phyloP scores from a whole-genome alignment of 1,139 yeast genomes.

The Candida sanyaensis region DNA sequence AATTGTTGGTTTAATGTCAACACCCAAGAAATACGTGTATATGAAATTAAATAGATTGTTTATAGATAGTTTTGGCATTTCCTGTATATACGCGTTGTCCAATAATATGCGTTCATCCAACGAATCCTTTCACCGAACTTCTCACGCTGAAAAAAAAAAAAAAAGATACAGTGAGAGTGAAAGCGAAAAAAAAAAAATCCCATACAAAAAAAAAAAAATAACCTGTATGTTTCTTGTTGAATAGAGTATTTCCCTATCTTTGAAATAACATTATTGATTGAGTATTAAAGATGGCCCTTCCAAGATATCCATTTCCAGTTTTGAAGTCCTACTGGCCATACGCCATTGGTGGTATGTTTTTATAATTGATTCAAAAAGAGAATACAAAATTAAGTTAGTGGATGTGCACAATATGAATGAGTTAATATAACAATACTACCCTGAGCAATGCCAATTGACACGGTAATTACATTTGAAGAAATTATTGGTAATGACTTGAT shows the following conservation, averaged over 20 bases:
- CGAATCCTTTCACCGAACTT: conserved; percentile 6
- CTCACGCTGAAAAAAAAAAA: conserved; percentile 1
- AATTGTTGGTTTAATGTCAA: conserved; percentile 31
- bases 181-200: conserved; percentile 6
- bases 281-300: conserved; percentile 16
- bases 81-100: conserved; percentile 16
- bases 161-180: neutral
- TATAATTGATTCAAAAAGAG: neutral
- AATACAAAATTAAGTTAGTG: neutral
- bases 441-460: too few relatives aligned
- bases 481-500: too few relatives aligned
- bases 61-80: neutral
- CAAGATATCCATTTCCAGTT: conserved; percentile 48
- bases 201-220: conserved; percentile 1
- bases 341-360: conserved; percentile 51
- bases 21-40: conserved; percentile 47
- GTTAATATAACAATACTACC: too few relatives aligned
- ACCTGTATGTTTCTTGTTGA: neutral
- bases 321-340: conserved; percentile 52
- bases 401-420: neutral
- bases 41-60: conserved; percentile 14
- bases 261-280: neutral
- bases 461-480: too few relatives aligned
- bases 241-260: neutral
- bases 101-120: conserved; percentile 10